Base-by-base conservation (phyloP, 805 yeast genomes). In the Yamadazyma akitaensis region DNA sequence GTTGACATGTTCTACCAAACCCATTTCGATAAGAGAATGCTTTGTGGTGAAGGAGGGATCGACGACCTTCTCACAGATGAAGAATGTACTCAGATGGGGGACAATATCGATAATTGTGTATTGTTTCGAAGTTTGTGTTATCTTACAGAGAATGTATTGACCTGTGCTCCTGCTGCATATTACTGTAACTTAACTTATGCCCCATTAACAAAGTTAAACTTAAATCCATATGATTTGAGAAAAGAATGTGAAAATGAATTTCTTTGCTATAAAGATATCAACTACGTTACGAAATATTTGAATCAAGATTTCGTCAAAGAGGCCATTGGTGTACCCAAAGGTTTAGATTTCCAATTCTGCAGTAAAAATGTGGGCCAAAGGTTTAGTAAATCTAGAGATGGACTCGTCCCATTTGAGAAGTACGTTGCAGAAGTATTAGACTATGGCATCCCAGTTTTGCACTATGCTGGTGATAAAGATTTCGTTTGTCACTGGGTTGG, bases 401-500 rank as follows among this genome's bases (percentile, higher is more conserved):
- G 78, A 70, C 67, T 71, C 71, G 73, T 68, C 52, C 85, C 87
- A 8, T 79, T 70, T 75, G 91, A 88, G 60, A 75, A 72, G 53
- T 81, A 79, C 43, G 77, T 70, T 17, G 61, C 63, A 7, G 63
- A 65, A 53, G 47, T 75, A 59, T 53, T 71, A 46, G 72, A 71
- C 56, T 65, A 73, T 47, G 84, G 80, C 24, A 59, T 88, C 34
- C 95, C 96, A 9, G 90, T 88, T 2, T 75, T 89, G 60, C 79
- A 86, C 50, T 89, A 88, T 56, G 96, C 96, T 14, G 97, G 96
- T 58, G 96, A 89, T 64, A 87, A 88, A 67, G 97, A 89, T 66
- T 88, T 77, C 65, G 87, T 88, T 56, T 89, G 96, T 68, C 88
- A 89, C 71, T 89, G 96, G 94, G 71, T 88, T 51, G 97, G 96